These are phyloP conservation scores for Diatrype stigma DNA, from an alignment of 2,329 filamentous ascomycete genomes.

Conservation along the genomic window DNA sequence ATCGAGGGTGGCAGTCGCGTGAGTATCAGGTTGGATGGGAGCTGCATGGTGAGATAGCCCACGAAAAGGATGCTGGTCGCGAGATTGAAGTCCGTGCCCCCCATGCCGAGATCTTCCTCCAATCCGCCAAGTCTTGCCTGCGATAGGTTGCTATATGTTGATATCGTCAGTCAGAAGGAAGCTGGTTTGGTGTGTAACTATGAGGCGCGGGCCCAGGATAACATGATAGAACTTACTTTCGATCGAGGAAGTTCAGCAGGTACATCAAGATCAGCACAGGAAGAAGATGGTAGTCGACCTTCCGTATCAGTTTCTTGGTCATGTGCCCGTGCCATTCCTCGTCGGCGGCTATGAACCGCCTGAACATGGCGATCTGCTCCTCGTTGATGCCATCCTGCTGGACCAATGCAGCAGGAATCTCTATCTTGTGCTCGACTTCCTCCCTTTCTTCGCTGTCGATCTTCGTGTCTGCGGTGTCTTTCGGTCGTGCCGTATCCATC, in stretches of 20 bases:
- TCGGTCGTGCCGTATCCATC: no score
- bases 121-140: conserved; percentile 51
- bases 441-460: no score
- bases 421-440: conserved; percentile 8
- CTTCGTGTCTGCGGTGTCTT: no score
- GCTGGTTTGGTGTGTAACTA: conserved; percentile 1
- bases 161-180: no score
- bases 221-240: conserved; percentile 23
- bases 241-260: conserved; percentile 52
- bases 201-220: neutral
- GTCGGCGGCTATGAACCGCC: conserved; percentile 22
- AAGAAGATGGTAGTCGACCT: conserved; percentile 48
- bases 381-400: conserved; percentile 15
- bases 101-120: conserved; percentile 49
- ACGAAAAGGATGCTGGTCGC: conserved; percentile 53
- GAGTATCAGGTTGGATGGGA: conserved; percentile 56
- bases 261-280: conserved; percentile 53
- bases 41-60: conserved; percentile 57
- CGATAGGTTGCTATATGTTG: conserved; percentile 39
- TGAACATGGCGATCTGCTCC: conserved; percentile 18
- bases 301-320: conserved; percentile 37
- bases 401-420: conserved; percentile 2
- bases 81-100: conserved; percentile 53
- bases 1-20: conserved; percentile 49
- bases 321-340: conserved; percentile 25